Evolutionary conservation across 2,329 filamentous ascomycete genomes (phyloP).

Genomic region (Colletotrichum chrysophilum): DNA sequence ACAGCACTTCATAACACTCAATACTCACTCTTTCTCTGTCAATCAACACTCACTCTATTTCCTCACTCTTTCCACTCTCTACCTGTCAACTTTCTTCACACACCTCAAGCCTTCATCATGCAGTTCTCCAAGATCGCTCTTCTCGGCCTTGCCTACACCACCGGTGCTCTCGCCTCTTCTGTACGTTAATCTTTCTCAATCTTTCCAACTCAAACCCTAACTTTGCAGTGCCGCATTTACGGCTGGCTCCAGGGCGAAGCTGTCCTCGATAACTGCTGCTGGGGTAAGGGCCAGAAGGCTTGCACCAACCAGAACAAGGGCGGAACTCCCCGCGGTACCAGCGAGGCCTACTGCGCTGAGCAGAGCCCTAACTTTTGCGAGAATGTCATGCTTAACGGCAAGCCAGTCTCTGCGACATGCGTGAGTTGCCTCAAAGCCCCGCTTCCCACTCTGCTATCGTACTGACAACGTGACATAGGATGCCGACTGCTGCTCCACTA

Average conservation of each 20-base stretch:
- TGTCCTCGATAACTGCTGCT: neutral
- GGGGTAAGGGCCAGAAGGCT: neutral
- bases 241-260: neutral
- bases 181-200: neutral
- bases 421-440: neutral
- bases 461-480: neutral
- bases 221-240: neutral
- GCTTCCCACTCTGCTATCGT: neutral
- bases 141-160: neutral
- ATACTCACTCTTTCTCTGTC: neutral
- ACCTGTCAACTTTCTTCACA: neutral
- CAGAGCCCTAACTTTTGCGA: neutral
- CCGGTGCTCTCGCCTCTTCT: neutral
- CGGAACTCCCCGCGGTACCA: neutral
- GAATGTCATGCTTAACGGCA: neutral
- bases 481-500: neutral
- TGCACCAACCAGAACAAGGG: neutral
- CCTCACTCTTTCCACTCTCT: neutral
- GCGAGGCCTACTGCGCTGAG: neutral
- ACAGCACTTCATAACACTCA: neutral
- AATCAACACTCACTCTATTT: neutral
- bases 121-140: neutral
- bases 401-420: neutral
- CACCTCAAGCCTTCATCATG: neutral
- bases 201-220: neutral